phyloP scores from a whole-genome alignment of 2,329 filamentous ascomycete genomes.

The Trichothecium roseum region DNA sequence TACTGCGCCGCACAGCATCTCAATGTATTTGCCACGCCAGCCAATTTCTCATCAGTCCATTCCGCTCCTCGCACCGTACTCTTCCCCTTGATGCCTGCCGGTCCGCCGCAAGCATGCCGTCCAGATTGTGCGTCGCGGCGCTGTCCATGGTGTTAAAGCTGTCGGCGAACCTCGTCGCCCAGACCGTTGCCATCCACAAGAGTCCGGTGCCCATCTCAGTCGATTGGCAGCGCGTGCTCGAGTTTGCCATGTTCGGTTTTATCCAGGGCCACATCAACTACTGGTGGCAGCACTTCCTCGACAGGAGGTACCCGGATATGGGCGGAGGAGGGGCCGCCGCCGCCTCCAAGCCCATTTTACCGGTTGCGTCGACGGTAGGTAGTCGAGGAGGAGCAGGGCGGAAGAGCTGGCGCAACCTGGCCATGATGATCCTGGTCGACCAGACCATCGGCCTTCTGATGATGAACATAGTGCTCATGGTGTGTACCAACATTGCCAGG shows the following conservation, averaged over 20 bases:
- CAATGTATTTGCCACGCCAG: no score
- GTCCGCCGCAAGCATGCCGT: background rate
- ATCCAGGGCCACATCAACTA: constrained; percentile 20
- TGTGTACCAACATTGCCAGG: constrained; percentile 23
- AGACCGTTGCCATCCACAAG: constrained; percentile 11
- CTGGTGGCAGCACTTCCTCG: no score
- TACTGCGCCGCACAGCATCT: no score
- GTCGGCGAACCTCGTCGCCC: constrained; percentile 19
- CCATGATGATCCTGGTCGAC: constrained; percentile 23
- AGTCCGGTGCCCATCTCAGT: constrained; percentile 11
- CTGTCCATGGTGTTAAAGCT: constrained; percentile 19
- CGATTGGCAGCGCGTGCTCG: constrained; percentile 22
- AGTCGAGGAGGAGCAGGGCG: constrained; percentile 8
- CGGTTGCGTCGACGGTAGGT: constrained; percentile 1
- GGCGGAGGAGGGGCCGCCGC: no score
- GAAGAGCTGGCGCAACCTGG: constrained; percentile 22
- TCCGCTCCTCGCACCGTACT: no score
- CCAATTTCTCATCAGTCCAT: no score
- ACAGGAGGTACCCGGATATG: no score
- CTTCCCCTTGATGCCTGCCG: no score
- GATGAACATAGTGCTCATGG: constrained; percentile 21
- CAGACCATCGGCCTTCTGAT: constrained; percentile 23
- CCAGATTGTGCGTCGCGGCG: constrained; percentile 15
- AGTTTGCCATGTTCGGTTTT: constrained; percentile 24
- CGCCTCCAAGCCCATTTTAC: no score